A percentile compares a stretch with the other conserved stretches of the same genome.
phyloP scores from a whole-genome alignment of 768 basidiomycete species.

The Boletus subcaerulescens region DNA sequence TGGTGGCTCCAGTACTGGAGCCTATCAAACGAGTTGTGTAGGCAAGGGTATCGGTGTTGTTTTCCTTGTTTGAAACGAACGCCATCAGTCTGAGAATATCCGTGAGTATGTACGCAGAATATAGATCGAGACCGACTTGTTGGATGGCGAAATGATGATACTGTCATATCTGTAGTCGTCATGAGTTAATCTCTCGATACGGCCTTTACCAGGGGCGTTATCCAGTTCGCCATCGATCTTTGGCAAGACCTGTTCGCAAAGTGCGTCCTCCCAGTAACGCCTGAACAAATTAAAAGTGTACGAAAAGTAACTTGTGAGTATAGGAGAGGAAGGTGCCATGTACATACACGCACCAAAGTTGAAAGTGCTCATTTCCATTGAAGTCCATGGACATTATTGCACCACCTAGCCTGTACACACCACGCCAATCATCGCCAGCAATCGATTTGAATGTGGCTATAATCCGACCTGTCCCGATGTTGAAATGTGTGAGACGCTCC shows the following conservation, averaged over 20 bases:
- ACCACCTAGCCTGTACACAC: conserved; percentile 35
- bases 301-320: no score
- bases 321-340: neutral
- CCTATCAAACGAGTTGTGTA: conserved; percentile 33
- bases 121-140: conserved; percentile 28
- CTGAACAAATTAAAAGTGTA: conserved; percentile 9
- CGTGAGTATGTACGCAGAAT: neutral
- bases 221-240: conserved; percentile 37
- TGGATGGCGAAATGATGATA: conserved; percentile 33
- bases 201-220: conserved; percentile 38
- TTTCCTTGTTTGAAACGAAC: conserved; percentile 42
- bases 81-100: conserved; percentile 32
- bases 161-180: conserved; percentile 34
- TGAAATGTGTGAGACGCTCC: conserved; percentile 39
- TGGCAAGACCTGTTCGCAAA: conserved; percentile 27
- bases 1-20: conserved; percentile 32
- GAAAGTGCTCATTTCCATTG: conserved; percentile 39
- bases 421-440: conserved; percentile 41
- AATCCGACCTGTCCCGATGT: conserved; percentile 37
- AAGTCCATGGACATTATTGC: conserved; percentile 41
- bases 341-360: conserved; percentile 35
- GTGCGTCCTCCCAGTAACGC: conserved; percentile 43
- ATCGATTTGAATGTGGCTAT: conserved; percentile 34
- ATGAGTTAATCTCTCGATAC: conserved; percentile 42
- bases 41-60: conserved; percentile 36